phyloP scores from a whole-genome alignment of 495 filamentous ascomycete species.

The Penicillium cinerascens region DNA sequence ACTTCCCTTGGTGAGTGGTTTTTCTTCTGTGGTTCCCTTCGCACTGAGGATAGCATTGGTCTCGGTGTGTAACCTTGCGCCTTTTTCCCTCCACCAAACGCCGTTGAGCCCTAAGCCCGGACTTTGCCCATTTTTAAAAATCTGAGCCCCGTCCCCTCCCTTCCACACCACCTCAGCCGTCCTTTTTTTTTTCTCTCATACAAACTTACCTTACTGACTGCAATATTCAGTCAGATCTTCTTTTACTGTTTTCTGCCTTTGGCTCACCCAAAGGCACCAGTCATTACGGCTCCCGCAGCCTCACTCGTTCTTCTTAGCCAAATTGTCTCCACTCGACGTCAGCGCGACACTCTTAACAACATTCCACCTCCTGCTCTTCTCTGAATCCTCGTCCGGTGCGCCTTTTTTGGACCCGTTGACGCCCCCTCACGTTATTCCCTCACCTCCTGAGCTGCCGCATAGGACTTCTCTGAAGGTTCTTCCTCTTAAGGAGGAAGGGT shows the following conservation, averaged over 20 bases:
- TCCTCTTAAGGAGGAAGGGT: conserved; percentile 66
- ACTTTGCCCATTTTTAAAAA: conserved; percentile 16
- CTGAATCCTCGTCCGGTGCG: conserved; percentile 53
- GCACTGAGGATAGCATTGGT: not conserved
- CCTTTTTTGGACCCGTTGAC: conserved; percentile 49
- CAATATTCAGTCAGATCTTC: not conserved
- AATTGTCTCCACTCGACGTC: conserved; percentile 65
- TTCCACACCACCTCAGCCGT: conserved; percentile 14
- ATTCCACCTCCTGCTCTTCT: conserved; percentile 69
- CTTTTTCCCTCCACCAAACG: conserved; percentile 10
- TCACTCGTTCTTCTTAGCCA: conserved; percentile 64
- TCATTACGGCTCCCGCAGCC: conserved; percentile 72
- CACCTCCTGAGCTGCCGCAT: conserved; percentile 92
- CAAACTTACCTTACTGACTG: not conserved
- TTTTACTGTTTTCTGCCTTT: conserved; percentile 51
- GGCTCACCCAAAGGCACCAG: conserved; percentile 60
- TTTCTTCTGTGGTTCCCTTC: not conserved
- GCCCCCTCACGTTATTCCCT: conserved; percentile 51
- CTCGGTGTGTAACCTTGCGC: conserved; percentile 17
- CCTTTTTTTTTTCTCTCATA: conserved; percentile 26
- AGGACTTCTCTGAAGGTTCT: conserved; percentile 93
- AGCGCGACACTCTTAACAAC: conserved; percentile 63
- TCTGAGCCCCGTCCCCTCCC: conserved; percentile 10
- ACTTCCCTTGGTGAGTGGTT: conserved; percentile 9
- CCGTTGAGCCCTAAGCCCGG: conserved; percentile 20